Base-by-base conservation (phyloP, 1,139 yeast genomes). In the Scheffersomyces insectosa region DNA sequence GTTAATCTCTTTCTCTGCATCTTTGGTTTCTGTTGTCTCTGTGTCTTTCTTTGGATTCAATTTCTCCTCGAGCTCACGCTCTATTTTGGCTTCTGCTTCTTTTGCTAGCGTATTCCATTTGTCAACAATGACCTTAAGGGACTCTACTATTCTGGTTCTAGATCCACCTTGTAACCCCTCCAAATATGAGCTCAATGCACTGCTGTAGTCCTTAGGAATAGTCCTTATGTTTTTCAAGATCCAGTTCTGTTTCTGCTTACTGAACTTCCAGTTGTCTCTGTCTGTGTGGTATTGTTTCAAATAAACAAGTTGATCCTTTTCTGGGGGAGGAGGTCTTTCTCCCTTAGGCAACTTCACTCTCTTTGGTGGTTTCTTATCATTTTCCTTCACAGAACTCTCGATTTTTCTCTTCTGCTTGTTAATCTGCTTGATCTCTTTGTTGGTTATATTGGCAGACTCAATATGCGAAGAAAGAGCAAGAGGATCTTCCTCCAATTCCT, bases 241-340 rank as follows among this genome's bases (percentile, higher is more conserved):
- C 97, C 97, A 91, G 60, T 89, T 90, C 62, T 91, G 98, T 54
- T 91, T 90, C 68, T 88, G 96, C 59, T 91, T 91, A 45, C 95
- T 86, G 61, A 91, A 91, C 66, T 90, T 91, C 98, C 98, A 91
- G 48, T 77, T 73, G 0, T 68, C 77, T 46, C 71, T 74, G 52
- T 84, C 89, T 8, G 75, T 71, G 20, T 71, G 68, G 56, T 80
- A 91, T 44, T 82, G 88, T 45, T 82, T 77, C 53, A 91, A 66
- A 57, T 91, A 91, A 1, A 75, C 81, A 40, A 88, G 69, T 61
- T 90, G 97, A 59, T 90, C 97, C 50, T 82, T 84, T 49, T 84
- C 90, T 20, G 90, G 89, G 1, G 90, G 88, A 5, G 88, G 84
- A 1, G 79, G 72, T 44, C 93, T 78, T 57, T 88, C 89, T 35